Percentiles rank a stretch among this genome's conserved stretches.
Evolutionary conservation across 140 eudicot genomes (phyloP).

Genomic region (Flaveria floridana): DNA sequence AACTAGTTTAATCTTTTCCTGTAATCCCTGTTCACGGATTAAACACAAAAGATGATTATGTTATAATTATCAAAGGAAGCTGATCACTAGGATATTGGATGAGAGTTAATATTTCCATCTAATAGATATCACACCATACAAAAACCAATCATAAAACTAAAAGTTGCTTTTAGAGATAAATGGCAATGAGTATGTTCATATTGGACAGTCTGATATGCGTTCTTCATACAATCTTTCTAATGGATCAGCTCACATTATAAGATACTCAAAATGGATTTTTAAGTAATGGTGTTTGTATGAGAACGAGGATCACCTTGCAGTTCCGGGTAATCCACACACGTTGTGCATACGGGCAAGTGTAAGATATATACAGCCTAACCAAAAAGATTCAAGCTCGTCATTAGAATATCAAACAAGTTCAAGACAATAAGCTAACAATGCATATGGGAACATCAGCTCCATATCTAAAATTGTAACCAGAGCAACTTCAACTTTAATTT

Average conservation of each 20-base stretch:
- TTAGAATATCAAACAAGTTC: not conserved
- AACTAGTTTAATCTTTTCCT: constrained; percentile 67
- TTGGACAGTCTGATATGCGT: not conserved
- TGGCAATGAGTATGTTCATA: constrained; percentile 8
- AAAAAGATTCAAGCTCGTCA: constrained; percentile 1
- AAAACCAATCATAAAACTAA: not conserved
- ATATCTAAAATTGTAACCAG: not conserved
- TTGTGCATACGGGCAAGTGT: constrained; percentile 89
- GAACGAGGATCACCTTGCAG: constrained; percentile 53
- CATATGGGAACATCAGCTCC: constrained; percentile 1
- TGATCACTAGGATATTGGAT: constrained; percentile 23
- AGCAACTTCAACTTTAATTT: constrained; percentile 11
- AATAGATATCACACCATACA: not conserved
- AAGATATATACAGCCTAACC: constrained; percentile 76
- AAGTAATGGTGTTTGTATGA: constrained; percentile 12
- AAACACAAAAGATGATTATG: constrained; percentile 10
- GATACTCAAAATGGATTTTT: not conserved
- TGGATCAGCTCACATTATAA: constrained; percentile 30
- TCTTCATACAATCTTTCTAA: constrained; percentile 20
- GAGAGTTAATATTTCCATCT: constrained; percentile 16
- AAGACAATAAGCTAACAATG: constrained; percentile 5
- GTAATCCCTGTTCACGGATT: constrained; percentile 59
- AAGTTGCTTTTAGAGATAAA: constrained; percentile 3
- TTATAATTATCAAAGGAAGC: constrained; percentile 9
- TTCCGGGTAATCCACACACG: constrained; percentile 90